A percentile compares a stretch with the other conserved stretches of the same genome.
Evolutionary conservation across 495 filamentous ascomycete species (phyloP).

Genomic region (Annulohypoxylon bovei): DNA sequence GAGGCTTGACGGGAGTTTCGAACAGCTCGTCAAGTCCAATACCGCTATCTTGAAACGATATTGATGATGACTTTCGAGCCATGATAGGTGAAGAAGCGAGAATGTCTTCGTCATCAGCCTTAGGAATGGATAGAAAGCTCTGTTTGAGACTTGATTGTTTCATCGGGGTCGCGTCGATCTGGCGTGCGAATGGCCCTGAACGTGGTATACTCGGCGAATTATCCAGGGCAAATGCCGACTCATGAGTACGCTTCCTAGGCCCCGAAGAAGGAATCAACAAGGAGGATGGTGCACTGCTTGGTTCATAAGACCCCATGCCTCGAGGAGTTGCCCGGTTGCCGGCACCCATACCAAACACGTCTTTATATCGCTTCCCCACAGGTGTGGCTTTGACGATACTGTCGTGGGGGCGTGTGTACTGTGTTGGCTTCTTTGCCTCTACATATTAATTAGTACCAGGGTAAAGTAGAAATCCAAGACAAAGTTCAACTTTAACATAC

Average conservation of each 20-base stretch:
- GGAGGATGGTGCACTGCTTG: slow-evolving; percentile 35
- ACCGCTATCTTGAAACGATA: slow-evolving; percentile 44
- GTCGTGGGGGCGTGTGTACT: slow-evolving; percentile 64
- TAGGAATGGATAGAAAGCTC: slow-evolving; percentile 31
- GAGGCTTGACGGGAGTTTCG: slow-evolving; percentile 52
- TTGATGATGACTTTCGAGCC: slow-evolving; percentile 61
- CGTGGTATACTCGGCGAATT: slow-evolving; percentile 21
- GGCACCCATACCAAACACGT: slow-evolving; percentile 48
- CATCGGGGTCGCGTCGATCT: slow-evolving; percentile 48
- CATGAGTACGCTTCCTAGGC: slow-evolving; percentile 47
- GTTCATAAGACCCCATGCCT: slow-evolving; percentile 27
- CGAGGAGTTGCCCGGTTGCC: slow-evolving; percentile 22
- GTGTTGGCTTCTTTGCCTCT: slow-evolving; percentile 73
- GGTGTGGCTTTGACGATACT: slow-evolving; percentile 80
- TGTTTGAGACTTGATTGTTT: slow-evolving; percentile 14
- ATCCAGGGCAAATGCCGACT: slow-evolving; percentile 30
- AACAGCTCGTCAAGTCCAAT: slow-evolving; percentile 51
- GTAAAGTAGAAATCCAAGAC: background rate
- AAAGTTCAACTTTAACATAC: slow-evolving; percentile 44
- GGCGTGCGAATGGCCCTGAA: slow-evolving; percentile 3
- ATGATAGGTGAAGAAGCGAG: slow-evolving; percentile 56
- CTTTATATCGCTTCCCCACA: slow-evolving; percentile 63
- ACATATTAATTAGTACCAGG: slow-evolving; percentile 40
- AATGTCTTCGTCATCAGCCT: slow-evolving; percentile 33
- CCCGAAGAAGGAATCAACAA: slow-evolving; percentile 49